Evolutionary conservation across 2,329 filamentous ascomycete species (phyloP).

Genomic region (Hymenoscyphus scutula): DNA sequence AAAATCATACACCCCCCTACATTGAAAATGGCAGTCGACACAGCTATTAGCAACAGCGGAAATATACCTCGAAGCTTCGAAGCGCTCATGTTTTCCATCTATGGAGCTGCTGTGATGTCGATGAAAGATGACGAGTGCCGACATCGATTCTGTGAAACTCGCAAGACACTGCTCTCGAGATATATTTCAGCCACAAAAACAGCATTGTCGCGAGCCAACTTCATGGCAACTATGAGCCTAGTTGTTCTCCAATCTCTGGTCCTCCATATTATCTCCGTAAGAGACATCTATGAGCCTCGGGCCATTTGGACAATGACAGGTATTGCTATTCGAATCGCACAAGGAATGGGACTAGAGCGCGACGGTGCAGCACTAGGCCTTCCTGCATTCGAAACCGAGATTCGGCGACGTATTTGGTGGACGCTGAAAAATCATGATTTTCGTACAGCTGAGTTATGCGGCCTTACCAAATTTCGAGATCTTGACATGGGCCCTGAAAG

Average conservation of each 20-base stretch:
- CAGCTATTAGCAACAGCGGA: slow-evolving; percentile 54
- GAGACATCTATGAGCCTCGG: slow-evolving; percentile 22
- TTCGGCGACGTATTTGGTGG: slow-evolving; percentile 61
- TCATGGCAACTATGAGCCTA: no score
- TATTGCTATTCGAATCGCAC: slow-evolving; percentile 47
- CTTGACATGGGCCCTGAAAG: slow-evolving; percentile 38
- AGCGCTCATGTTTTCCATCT: slow-evolving; percentile 66
- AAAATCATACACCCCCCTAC: slow-evolving; percentile 68
- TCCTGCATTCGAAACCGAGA: slow-evolving; percentile 53
- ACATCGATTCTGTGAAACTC: no score
- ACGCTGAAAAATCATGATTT: slow-evolving; percentile 61
- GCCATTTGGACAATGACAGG: slow-evolving; percentile 50
- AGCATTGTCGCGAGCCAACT: no score
- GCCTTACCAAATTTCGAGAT: slow-evolving; percentile 41
- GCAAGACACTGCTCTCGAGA: no score
- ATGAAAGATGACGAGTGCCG: slow-evolving; percentile 54
- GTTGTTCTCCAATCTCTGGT: no score
- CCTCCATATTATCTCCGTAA: no score
- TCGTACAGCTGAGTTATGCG: slow-evolving; percentile 51
- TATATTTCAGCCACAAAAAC: no score
- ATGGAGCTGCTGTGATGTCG: slow-evolving; percentile 57
- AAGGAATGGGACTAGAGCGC: slow-evolving; percentile 48
- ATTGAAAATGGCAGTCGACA: slow-evolving; percentile 60
- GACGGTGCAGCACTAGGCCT: slow-evolving; percentile 38
- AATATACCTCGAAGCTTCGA: slow-evolving; percentile 51